phyloP scores from a whole-genome alignment of 2,329 filamentous ascomycete genomes.

The Curvularia spicifera region DNA sequence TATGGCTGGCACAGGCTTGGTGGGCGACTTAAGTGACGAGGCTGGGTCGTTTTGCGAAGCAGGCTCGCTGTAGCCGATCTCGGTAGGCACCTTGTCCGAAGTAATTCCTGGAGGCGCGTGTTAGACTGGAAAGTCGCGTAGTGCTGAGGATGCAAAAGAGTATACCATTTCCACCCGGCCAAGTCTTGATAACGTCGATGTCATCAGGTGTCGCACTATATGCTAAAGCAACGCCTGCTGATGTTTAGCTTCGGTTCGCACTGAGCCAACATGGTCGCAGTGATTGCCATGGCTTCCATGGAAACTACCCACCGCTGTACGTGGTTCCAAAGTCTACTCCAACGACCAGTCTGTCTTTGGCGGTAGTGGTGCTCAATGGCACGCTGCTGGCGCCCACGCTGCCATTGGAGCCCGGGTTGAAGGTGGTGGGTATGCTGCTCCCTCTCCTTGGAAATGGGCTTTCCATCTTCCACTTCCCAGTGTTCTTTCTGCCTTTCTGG shows the following conservation, averaged over 20 bases:
- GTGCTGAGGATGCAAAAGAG: not conserved
- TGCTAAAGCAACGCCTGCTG: conserved; percentile 69
- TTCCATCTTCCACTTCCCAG: conserved; percentile 27
- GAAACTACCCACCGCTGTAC: conserved; percentile 65
- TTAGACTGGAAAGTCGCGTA: conserved; percentile 16
- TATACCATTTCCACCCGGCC: conserved; percentile 77
- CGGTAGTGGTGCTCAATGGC: conserved; percentile 21
- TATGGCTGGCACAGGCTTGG: conserved; percentile 38
- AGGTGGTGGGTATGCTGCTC: conserved; percentile 42
- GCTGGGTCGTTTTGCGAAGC: conserved; percentile 19
- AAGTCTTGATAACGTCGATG: conserved; percentile 80
- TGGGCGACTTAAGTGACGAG: conserved; percentile 28
- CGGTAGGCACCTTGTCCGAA: conserved; percentile 85
- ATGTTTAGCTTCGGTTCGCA: conserved; percentile 19
- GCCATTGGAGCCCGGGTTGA: conserved; percentile 39
- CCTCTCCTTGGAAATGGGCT: conserved; percentile 31
- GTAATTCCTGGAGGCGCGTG: conserved; percentile 61
- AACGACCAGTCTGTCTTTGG: conserved; percentile 71
- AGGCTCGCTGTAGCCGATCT: conserved; percentile 64
- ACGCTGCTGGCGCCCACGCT: conserved; percentile 23
- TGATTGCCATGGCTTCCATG: not conserved
- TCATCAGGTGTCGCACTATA: conserved; percentile 80
- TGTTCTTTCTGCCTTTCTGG: conserved; percentile 5
- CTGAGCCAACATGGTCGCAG: not conserved
- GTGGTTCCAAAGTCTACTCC: conserved; percentile 87